phyloP scores from a whole-genome alignment of 2,329 filamentous ascomycete species.

The Alternaria burnsii region DNA sequence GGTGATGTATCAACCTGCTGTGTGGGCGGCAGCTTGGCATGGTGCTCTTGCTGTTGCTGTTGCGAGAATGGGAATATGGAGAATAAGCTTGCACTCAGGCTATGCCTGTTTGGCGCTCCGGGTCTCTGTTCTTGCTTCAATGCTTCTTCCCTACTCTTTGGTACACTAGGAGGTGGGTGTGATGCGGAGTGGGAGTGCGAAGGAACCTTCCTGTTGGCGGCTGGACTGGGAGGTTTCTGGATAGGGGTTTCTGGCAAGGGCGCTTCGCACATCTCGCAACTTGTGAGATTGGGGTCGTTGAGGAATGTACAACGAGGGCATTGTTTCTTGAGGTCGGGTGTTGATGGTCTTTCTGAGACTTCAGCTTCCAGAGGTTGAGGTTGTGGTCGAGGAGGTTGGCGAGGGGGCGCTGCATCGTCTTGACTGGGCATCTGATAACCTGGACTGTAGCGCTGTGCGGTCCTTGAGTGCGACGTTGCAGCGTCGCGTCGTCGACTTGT shows the following conservation, averaged over 20 bases:
- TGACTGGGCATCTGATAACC: conserved; percentile 38
- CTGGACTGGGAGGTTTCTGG: conserved; percentile 35
- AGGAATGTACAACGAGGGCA: conserved; percentile 48
- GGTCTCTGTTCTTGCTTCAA: conserved; percentile 27
- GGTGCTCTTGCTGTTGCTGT: conserved; percentile 42
- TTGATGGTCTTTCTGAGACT: conserved; percentile 21
- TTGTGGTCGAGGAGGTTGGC: conserved; percentile 28
- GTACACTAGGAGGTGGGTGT: conserved; percentile 29
- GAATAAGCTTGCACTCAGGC: conserved; percentile 46
- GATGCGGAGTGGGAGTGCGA: conserved; percentile 44
- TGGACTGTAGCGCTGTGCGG: conserved; percentile 36
- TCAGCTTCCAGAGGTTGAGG: conserved; percentile 14
- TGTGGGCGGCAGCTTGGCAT: conserved; percentile 37
- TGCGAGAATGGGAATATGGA: conserved; percentile 49
- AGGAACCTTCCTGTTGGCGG: conserved; percentile 13
- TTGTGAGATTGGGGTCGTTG: conserved; percentile 41
- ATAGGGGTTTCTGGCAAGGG: conserved; percentile 35
- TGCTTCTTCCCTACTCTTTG: conserved; percentile 10
- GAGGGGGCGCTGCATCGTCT: conserved; percentile 25
- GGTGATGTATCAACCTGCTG: conserved; percentile 23
- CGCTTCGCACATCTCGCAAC: conserved; percentile 47
- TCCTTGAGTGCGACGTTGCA: conserved; percentile 24
- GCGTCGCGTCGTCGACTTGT: conserved; percentile 24
- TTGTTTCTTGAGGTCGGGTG: conserved; percentile 44
- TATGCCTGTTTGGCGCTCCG: conserved; percentile 39